Evolutionary conservation across 2,329 filamentous ascomycete genomes (phyloP).

Genomic region (Scedosporium boydii): DNA sequence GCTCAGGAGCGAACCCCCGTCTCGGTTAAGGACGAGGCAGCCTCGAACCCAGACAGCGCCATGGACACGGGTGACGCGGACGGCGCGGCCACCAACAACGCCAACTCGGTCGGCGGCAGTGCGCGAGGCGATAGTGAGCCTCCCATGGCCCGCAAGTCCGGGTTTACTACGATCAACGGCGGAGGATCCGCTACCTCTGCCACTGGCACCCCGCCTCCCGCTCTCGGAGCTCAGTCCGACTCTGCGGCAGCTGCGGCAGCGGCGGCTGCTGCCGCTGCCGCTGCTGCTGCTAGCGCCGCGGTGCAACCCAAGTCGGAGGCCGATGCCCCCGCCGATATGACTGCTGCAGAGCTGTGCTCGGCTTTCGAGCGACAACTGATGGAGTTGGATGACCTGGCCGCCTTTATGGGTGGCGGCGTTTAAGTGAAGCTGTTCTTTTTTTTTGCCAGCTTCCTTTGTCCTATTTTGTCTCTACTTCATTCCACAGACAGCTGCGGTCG

Average conservation of each 20-base stretch:
- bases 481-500: too few relatives aligned
- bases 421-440: slow-evolving; percentile 16
- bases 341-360: slow-evolving; percentile 45
- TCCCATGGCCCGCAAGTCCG: slow-evolving; percentile 37
- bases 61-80: slow-evolving; percentile 51
- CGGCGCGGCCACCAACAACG: slow-evolving; percentile 26
- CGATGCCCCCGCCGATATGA: slow-evolving; percentile 38
- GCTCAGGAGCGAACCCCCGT: slow-evolving; percentile 17
- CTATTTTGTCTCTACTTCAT: not conserved
- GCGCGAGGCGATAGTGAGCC: slow-evolving; percentile 41
- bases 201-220: slow-evolving; percentile 33
- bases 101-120: slow-evolving; percentile 23
- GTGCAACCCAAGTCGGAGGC: slow-evolving; percentile 8
- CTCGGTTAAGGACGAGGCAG: slow-evolving; percentile 43
- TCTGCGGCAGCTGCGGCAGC: not conserved
- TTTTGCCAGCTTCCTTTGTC: not conserved
- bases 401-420: slow-evolving; percentile 54
- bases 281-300: slow-evolving; percentile 6
- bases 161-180: slow-evolving; percentile 50
- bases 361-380: slow-evolving; percentile 52
- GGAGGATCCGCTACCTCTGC: slow-evolving; percentile 37
- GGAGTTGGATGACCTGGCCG: slow-evolving; percentile 51
- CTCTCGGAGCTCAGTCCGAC: slow-evolving; percentile 6
- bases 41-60: slow-evolving; percentile 45
- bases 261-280: not conserved